These are phyloP conservation scores for Hagleromyces aurorensis DNA, from an alignment of 805 yeast genomes.

Conservation along the genomic window DNA sequence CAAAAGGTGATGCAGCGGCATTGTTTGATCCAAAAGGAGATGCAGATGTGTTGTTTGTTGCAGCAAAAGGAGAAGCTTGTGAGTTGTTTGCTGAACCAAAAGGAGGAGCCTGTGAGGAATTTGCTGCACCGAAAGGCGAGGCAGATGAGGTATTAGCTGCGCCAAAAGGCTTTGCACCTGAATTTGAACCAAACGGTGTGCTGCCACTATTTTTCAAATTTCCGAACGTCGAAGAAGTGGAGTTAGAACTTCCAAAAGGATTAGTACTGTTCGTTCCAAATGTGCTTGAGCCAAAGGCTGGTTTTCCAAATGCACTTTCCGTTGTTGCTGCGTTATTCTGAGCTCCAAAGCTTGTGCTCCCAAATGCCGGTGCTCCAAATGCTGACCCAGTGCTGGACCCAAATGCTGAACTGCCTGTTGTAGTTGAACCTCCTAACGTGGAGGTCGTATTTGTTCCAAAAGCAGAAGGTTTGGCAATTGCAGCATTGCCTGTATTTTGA, in stretches of 20 bases:
- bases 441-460: slow-evolving; percentile 4
- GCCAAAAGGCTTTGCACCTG: slow-evolving; percentile 6
- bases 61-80: slow-evolving; percentile 7
- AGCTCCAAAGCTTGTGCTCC: slow-evolving; percentile 5
- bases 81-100: slow-evolving; percentile 5
- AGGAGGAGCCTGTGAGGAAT: no score
- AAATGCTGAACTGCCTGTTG: slow-evolving; percentile 3
- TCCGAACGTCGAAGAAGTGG: no score
- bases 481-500: slow-evolving; percentile 1
- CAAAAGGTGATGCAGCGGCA: slow-evolving; percentile 7
- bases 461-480: slow-evolving; percentile 1
- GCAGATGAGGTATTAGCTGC: slow-evolving; percentile 1
- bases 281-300: slow-evolving; percentile 13
- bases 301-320: slow-evolving; percentile 13
- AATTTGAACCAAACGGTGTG: slow-evolving; percentile 4
- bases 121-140: slow-evolving; percentile 6
- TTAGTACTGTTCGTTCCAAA: slow-evolving; percentile 3
- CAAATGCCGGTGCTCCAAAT: slow-evolving; percentile 19
- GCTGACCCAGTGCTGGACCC: slow-evolving; percentile 10
- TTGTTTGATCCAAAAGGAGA: slow-evolving; percentile 22
- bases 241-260: slow-evolving; percentile 4
- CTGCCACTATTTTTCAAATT: no score
- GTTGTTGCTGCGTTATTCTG: slow-evolving; percentile 2
- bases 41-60: slow-evolving; percentile 6
- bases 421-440: slow-evolving; percentile 5